A percentile compares a stretch with the other conserved stretches of the same genome.
phyloP scores from a whole-genome alignment of 805 yeast genomes.

The Kluyveromyces nonfermentans region DNA sequence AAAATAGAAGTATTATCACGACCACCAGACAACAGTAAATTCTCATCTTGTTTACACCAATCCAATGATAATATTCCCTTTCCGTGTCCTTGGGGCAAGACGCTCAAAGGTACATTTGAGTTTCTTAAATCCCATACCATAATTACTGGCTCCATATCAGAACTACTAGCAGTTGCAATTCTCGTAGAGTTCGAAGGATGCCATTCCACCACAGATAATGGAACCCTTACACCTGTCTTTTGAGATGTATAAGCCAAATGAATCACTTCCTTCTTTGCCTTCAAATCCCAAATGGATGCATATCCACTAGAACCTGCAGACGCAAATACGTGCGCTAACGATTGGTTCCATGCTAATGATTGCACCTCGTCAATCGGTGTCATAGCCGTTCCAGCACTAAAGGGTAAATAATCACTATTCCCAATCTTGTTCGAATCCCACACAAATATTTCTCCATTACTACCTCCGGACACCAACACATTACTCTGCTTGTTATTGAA shows the following conservation, averaged over 20 bases:
- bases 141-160: slow-evolving; percentile 70
- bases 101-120: slow-evolving; percentile 77
- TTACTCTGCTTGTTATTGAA: slow-evolving; percentile 70
- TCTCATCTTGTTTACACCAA: slow-evolving; percentile 84
- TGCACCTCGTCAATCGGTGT: slow-evolving; percentile 75
- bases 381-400: slow-evolving; percentile 68
- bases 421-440: slow-evolving; percentile 76
- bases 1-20: slow-evolving; percentile 78
- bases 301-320: slow-evolving; percentile 78
- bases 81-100: slow-evolving; percentile 61
- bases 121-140: slow-evolving; percentile 92
- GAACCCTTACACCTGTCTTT: slow-evolving; percentile 43
- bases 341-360: slow-evolving; percentile 81
- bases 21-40: slow-evolving; percentile 78
- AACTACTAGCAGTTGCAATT: slow-evolving; percentile 78
- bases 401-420: slow-evolving; percentile 27
- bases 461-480: slow-evolving; percentile 77
- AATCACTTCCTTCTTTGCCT: slow-evolving; percentile 77
- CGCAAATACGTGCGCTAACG: slow-evolving; percentile 79
- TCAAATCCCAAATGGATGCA: slow-evolving; percentile 90
- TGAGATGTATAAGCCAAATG: slow-evolving; percentile 66
- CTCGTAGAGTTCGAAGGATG: slow-evolving; percentile 85
- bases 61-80: slow-evolving; percentile 86
- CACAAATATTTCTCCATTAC: slow-evolving; percentile 77
- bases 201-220: slow-evolving; percentile 82